Evolutionary conservation across 495 filamentous ascomycete genomes (phyloP).

Genomic region (Neurospora sp.): DNA sequence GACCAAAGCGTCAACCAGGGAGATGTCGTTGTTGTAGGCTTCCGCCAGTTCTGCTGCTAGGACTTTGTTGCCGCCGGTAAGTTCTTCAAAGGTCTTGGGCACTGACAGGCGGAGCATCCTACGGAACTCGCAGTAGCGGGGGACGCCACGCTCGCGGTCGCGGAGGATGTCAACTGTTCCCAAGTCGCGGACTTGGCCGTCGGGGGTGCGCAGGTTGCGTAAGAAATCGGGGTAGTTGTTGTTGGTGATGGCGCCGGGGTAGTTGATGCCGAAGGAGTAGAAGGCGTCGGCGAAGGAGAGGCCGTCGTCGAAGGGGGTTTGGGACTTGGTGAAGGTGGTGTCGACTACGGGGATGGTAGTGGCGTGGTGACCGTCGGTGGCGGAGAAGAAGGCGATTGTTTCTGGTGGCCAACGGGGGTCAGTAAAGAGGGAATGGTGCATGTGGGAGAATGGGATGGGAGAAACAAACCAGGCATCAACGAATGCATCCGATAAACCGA

Average conservation of each 20-base stretch:
- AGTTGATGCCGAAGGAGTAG: constrained; percentile 37
- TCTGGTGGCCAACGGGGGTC: constrained; percentile 2
- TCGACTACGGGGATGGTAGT: constrained; percentile 19
- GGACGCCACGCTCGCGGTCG: constrained; percentile 36
- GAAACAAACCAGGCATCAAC: constrained; percentile 25
- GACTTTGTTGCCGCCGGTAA: constrained; percentile 23
- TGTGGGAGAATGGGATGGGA: background rate
- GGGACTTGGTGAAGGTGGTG: constrained; percentile 24
- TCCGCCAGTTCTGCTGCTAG: constrained; percentile 21
- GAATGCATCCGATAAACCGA: constrained; percentile 34
- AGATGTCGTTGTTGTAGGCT: constrained; percentile 25
- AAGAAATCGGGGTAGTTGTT: constrained; percentile 32
- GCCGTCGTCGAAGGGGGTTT: constrained; percentile 15
- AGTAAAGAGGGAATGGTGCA: background rate
- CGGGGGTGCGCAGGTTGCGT: constrained; percentile 22
- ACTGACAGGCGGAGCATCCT: constrained; percentile 27
- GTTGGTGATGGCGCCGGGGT: constrained; percentile 34
- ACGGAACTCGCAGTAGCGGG: constrained; percentile 36
- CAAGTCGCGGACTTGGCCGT: constrained; percentile 24
- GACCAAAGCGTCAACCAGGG: constrained; percentile 29
- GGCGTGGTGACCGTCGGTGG: constrained; percentile 18
- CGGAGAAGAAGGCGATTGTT: constrained; percentile 31
- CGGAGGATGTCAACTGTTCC: constrained; percentile 34
- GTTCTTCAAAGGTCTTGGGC: constrained; percentile 20
- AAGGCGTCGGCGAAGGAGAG: constrained; percentile 30